These are phyloP conservation scores for Tylopilus felleus DNA, from an alignment of 768 basidiomycete species.

Conservation along the genomic window DNA sequence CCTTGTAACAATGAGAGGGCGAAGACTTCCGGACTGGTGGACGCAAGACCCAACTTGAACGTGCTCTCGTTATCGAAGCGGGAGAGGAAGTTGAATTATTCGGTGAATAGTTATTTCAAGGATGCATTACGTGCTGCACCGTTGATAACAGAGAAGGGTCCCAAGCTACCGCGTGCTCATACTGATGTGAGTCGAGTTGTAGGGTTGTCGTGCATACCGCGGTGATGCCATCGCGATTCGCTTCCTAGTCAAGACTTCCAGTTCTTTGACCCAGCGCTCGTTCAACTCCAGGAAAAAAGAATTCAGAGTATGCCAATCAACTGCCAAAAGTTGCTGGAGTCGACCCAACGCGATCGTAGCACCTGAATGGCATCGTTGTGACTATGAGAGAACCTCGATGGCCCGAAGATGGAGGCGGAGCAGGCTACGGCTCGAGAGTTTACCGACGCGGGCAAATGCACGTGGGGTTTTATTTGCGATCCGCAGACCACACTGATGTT, in stretches of 20 bases:
- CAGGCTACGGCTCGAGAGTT: conserved; percentile 73
- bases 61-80: conserved; percentile 88
- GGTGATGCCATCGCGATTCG: background rate
- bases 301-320: conserved; percentile 54
- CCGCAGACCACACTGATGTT: background rate
- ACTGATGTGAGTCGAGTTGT: conserved; percentile 55
- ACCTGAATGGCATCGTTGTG: conserved; percentile 63
- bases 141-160: conserved; percentile 75
- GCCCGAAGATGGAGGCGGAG: conserved; percentile 82
- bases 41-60: conserved; percentile 67
- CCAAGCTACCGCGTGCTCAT: conserved; percentile 82
- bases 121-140: conserved; percentile 81
- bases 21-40: conserved; percentile 85
- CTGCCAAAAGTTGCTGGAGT: background rate
- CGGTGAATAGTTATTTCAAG: conserved; percentile 94
- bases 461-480: background rate
- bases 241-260: conserved; percentile 87
- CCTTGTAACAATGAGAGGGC: conserved; percentile 92
- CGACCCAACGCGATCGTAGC: conserved; percentile 33
- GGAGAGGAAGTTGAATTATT: conserved; percentile 91
- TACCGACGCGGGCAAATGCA: conserved; percentile 73
- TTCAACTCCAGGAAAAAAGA: conserved; percentile 84
- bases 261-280: conserved; percentile 83
- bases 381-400: conserved; percentile 63
- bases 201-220: background rate